Percentiles rank a stretch among this genome's conserved stretches.
Conservation (phyloP, 1,284 basidiomycete genomes). For the Austroboletus niveus region DNA sequence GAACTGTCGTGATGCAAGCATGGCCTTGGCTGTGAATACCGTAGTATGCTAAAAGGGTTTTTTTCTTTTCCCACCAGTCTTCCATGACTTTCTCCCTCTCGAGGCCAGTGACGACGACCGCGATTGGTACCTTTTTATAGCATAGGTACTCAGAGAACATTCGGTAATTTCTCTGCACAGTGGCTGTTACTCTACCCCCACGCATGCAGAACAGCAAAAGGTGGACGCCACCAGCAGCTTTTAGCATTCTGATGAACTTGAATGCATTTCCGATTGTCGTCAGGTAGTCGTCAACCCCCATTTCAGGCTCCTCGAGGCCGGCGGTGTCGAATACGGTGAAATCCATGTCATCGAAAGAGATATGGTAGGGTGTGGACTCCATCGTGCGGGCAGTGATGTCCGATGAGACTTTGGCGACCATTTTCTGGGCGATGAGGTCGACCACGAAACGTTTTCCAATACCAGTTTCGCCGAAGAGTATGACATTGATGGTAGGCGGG, state of each 20-base stretch:
- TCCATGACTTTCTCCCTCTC: conserved; percentile 5
- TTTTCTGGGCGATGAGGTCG: conserved; percentile 31
- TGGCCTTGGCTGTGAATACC: not conserved
- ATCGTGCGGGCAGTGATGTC: conserved; percentile 30
- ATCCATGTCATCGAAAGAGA: conserved; percentile 19
- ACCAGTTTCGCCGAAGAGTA: conserved; percentile 34
- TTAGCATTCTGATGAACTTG: not conserved
- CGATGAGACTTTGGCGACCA: conserved; percentile 29
- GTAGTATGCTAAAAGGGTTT: not conserved
- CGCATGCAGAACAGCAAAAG: conserved; percentile 7
- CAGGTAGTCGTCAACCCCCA: conserved; percentile 15
- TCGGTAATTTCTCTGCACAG: not conserved
- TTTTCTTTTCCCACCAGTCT: conserved; percentile 4
- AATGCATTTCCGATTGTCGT: not conserved
- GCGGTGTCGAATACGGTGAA: conserved; percentile 39
- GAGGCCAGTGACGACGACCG: conserved; percentile 3
- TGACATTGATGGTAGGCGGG: conserved; percentile 19
- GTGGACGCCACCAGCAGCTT: conserved; percentile 1
- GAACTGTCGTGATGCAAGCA: conserved; percentile 1
- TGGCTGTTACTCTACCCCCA: not conserved
- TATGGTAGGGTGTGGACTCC: conserved; percentile 23
- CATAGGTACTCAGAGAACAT: conserved; percentile 2
- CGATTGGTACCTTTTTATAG: not conserved
- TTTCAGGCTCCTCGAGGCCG: conserved; percentile 40
- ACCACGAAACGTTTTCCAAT: conserved; percentile 35